Conservation (phyloP, 2,329 filamentous ascomycete species). For the Fragosphaeria purpurea region DNA sequence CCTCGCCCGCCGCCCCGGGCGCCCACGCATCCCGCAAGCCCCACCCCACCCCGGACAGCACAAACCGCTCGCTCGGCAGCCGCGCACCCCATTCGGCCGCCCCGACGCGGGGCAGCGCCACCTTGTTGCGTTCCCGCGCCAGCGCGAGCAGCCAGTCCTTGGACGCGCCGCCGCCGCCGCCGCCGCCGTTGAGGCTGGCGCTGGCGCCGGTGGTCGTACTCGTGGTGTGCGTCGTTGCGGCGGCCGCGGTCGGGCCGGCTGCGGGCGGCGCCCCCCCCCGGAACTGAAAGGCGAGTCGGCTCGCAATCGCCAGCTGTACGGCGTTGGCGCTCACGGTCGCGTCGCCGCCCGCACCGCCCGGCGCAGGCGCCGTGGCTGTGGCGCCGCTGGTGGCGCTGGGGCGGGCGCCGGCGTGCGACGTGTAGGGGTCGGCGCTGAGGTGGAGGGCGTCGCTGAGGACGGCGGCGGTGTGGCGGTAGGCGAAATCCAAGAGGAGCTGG, state of each 20-base stretch:
- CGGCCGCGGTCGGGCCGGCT: conserved; percentile 28
- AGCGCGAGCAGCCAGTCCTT: conserved; percentile 72
- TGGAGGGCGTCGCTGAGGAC: conserved; percentile 63
- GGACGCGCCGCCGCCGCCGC: conserved; percentile 43
- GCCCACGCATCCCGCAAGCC: conserved; percentile 51
- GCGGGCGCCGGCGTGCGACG: conserved; percentile 43
- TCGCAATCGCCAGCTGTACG: conserved; percentile 62
- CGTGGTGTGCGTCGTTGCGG: too few species aligned
- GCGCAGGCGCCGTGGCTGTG: conserved; percentile 30
- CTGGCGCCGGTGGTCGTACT: too few species aligned
- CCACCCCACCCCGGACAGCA: conserved; percentile 57
- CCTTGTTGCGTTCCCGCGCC: conserved; percentile 60
- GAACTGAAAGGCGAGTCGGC: conserved; percentile 60
- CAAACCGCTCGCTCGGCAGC: conserved; percentile 58
- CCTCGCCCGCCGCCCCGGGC: conserved; percentile 30
- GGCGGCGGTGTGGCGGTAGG: conserved; percentile 68
- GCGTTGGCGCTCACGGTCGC: conserved; percentile 55
- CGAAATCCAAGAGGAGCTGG: conserved; percentile 74
- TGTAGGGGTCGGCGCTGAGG: conserved; percentile 58
- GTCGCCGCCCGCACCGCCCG: conserved; percentile 35
- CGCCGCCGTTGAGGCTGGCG: too few species aligned
- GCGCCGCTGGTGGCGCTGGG: conserved; percentile 40
- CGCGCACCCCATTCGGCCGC: conserved; percentile 59
- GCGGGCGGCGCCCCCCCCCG: conserved; percentile 34
- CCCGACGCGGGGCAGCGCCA: conserved; percentile 52